Evolutionary conservation across 257 asterid genomes (phyloP).

Genomic region (Przewalskia tangutica): DNA sequence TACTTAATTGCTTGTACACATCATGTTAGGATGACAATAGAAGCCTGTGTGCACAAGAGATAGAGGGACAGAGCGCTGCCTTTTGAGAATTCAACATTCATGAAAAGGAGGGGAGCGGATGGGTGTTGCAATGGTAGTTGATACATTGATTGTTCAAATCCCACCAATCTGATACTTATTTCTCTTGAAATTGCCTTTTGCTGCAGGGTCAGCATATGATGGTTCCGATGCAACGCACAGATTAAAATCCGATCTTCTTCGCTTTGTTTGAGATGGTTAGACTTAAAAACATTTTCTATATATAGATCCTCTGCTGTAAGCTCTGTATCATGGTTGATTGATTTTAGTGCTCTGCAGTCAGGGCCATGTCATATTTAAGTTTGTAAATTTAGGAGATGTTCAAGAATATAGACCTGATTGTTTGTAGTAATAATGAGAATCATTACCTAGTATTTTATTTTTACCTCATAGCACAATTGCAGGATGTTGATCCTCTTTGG

Average conservation of each 20-base stretch:
- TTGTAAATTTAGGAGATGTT: conserved; percentile 23
- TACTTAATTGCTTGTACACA: background rate
- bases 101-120: background rate
- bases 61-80: background rate
- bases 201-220: conserved; percentile 36
- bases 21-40: background rate
- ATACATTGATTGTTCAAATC: background rate
- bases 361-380: conserved; percentile 14
- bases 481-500: background rate
- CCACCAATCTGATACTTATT: background rate
- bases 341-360: background rate
- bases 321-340: conserved; percentile 17
- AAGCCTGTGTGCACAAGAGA: background rate
- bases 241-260: conserved; percentile 6
- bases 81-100: background rate
- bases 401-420: background rate
- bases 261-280: background rate
- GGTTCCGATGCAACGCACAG: conserved; percentile 53
- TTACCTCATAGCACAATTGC: background rate
- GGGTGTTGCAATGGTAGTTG: background rate
- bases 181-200: conserved; percentile 8
- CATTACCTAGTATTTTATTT: background rate
- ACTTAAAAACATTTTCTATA: conserved; percentile 14
- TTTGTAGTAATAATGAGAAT: conserved; percentile 3
- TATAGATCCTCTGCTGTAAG: conserved; percentile 8